These are phyloP conservation scores for Aspergillus nomiae DNA, from an alignment of 2,329 filamentous ascomycete genomes.

Conservation along the genomic window DNA sequence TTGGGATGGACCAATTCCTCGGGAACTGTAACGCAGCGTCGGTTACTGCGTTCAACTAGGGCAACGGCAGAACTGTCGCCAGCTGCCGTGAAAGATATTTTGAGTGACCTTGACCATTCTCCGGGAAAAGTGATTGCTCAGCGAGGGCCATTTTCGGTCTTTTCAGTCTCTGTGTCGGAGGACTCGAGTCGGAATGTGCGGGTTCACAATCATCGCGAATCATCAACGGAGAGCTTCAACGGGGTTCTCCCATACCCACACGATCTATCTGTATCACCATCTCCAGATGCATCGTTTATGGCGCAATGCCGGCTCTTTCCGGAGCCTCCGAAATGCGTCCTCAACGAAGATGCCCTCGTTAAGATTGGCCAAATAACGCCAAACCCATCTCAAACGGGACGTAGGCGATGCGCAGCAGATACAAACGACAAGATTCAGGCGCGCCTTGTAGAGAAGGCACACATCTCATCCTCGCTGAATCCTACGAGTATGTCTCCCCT, in stretches of 20 bases:
- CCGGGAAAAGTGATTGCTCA: background rate
- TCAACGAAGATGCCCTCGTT: background rate
- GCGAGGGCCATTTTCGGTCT: slow-evolving; percentile 27
- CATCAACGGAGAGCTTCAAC: background rate
- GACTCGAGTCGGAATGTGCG: background rate
- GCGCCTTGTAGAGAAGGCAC: no score
- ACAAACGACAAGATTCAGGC: background rate
- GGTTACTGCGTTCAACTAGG: background rate
- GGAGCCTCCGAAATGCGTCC: background rate
- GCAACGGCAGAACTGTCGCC: background rate
- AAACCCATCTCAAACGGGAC: background rate
- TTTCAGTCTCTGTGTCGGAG: slow-evolving; percentile 13
- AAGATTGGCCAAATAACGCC: background rate
- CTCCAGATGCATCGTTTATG: background rate
- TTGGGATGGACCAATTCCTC: slow-evolving; percentile 19
- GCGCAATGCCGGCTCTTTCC: background rate
- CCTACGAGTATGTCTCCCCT: slow-evolving; percentile 13
- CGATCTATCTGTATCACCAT: background rate
- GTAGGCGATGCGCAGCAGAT: background rate
- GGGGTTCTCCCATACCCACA: background rate
- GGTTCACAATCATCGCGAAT: background rate
- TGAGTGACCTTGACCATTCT: slow-evolving; percentile 2
- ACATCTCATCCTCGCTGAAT: slow-evolving; percentile 4
- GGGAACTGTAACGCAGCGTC: background rate
- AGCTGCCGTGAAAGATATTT: background rate